Evolutionary conservation across 2,329 filamentous ascomycete genomes (phyloP).

Genomic region (Microsporum canis): DNA sequence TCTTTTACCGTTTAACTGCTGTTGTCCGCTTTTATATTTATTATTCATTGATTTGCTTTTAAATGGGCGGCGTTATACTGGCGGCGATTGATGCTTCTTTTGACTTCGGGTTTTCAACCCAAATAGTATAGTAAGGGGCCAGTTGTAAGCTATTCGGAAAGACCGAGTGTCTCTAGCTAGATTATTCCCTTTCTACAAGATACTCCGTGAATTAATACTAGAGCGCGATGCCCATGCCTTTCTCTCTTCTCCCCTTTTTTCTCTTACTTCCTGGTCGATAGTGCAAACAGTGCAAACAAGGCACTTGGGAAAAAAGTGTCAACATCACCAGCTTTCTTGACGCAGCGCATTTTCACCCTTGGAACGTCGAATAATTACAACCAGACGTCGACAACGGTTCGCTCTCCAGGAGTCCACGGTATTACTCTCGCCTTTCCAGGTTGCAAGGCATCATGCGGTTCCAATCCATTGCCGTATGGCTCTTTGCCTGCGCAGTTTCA

Average conservation of each 20-base stretch:
- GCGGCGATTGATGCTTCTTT: background rate
- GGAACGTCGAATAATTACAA: background rate
- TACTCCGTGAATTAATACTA: background rate
- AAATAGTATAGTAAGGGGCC: background rate
- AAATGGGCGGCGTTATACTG: background rate
- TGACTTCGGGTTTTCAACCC: background rate
- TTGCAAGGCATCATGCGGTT: conserved; percentile 48
- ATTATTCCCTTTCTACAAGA: background rate
- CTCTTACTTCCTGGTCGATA: background rate
- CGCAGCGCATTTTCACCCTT: background rate
- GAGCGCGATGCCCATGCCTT: background rate
- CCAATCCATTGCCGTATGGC: conserved; percentile 49
- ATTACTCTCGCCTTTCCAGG: background rate
- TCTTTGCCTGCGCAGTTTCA: conserved; percentile 60
- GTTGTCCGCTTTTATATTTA: background rate
- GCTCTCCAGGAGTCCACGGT: background rate
- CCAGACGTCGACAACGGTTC: background rate
- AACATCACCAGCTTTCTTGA: background rate
- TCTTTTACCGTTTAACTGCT: background rate
- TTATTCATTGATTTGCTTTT: background rate
- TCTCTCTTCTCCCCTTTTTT: background rate
- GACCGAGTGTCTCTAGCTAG: background rate
- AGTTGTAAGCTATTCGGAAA: background rate
- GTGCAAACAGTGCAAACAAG: conserved; percentile 5
- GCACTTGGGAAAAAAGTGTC: background rate